phyloP scores from a whole-genome alignment of 2,329 filamentous ascomycete species.

The Domatiomyces catenatus region DNA sequence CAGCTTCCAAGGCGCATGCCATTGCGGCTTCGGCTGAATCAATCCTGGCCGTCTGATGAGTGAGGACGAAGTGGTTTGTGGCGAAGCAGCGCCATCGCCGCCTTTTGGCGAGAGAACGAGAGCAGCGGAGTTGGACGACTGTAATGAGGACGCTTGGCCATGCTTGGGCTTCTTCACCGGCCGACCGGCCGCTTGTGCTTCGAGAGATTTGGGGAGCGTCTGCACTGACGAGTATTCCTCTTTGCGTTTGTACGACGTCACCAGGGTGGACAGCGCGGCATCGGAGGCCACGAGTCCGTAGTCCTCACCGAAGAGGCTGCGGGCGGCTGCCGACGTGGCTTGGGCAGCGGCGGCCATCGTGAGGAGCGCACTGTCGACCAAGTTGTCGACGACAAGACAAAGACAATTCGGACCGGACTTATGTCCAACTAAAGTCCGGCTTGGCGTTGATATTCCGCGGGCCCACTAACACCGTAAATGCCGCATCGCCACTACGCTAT shows the following conservation, averaged over 20 bases:
- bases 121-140: constrained; percentile 42
- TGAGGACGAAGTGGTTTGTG: constrained; percentile 30
- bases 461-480: no score
- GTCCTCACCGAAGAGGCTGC: constrained; percentile 32
- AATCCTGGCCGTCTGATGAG: constrained; percentile 49
- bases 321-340: constrained; percentile 30
- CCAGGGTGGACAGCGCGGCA: constrained; percentile 23
- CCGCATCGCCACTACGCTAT: no score
- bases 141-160: constrained; percentile 36
- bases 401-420: neutral
- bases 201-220: constrained; percentile 60
- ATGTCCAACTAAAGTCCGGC: no score
- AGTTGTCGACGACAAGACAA: neutral
- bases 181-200: constrained; percentile 55
- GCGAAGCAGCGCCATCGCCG: constrained; percentile 25
- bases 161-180: constrained; percentile 48
- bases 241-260: constrained; percentile 31
- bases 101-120: constrained; percentile 16
- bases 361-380: neutral
- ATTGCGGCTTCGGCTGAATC: constrained; percentile 64
- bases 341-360: constrained; percentile 17
- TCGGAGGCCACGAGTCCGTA: constrained; percentile 29
- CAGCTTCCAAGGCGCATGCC: constrained; percentile 97
- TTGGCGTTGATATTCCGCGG: no score
- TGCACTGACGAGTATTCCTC: constrained; percentile 63